Percentiles rank a stretch among this genome's conserved stretches.
Conservation (phyloP, 169 alveolate genomes). For the Plasmodium chabaudi region DNA sequence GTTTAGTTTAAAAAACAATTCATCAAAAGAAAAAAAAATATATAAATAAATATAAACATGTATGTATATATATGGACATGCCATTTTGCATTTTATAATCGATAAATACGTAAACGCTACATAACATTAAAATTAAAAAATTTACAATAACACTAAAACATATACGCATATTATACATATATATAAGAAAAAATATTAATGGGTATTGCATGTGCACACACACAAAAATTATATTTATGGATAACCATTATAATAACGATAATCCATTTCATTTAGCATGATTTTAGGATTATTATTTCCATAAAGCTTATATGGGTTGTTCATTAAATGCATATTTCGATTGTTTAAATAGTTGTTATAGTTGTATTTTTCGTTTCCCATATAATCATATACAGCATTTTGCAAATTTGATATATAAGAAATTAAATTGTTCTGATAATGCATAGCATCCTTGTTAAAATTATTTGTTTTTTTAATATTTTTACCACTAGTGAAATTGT, state of each 20-base stretch:
- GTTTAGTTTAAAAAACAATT: too few species aligned
- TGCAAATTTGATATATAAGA: conserved; percentile 30
- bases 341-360: conserved; percentile 17
- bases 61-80: background rate
- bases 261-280: conserved; percentile 34
- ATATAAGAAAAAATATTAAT: conserved; percentile 3
- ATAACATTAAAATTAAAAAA: background rate
- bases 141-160: background rate
- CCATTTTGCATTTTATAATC: background rate
- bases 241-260: conserved; percentile 32
- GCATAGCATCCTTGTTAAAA: conserved; percentile 19
- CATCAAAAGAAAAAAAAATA: too few species aligned
- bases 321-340: conserved; percentile 42
- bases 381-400: conserved; percentile 36
- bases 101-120: background rate
- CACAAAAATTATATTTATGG: conserved; percentile 13
- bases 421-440: conserved; percentile 14
- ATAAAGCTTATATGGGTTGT: conserved; percentile 22
- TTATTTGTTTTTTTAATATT: conserved; percentile 1
- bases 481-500: background rate
- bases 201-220: conserved; percentile 5
- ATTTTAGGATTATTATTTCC: conserved; percentile 39
- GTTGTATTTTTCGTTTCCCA: conserved; percentile 19
- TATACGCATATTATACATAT: background rate
- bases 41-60: too few species aligned